Evolutionary conservation across 176 grass and related monocot genomes (phyloP), one percentile per base, ranked within the genome.

Genomic region (Eleusine indica): DNA sequence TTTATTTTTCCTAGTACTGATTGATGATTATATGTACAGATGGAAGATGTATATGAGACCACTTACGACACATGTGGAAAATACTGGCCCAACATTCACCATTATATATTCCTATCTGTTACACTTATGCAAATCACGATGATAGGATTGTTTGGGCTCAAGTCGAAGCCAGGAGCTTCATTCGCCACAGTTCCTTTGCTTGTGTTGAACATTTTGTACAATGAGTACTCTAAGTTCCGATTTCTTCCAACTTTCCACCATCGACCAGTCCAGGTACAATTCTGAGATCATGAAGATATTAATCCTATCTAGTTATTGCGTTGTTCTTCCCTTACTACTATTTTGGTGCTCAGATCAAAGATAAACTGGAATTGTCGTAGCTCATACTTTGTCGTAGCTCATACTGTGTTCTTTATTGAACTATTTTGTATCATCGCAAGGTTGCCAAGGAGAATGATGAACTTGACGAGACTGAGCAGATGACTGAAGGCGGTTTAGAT

Each of bases 21-120:
- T 84, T 78, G 35, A 42, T 87, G 15, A 57, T 54, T 42, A 21
- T 81, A 14, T n/a, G 18, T 89, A 53, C 92, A 97, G 90, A 94
- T 94, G 86, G 91, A 94, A 87, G 92, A 97, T 69, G 94, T 97
- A 28, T 97, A 97, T 86, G 90, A 92, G 37, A 92, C 92, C 64
- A 76, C 73, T n/a, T 97, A 97, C 9, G 88, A 97, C 17, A 97
- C 92, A 6, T 97, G 80, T 11, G 94, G 94, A 56, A 85, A 92
- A 76, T 97, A 97, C 30, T 97, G 92, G 92, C 88, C 94, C 0
- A 77, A 73, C 64, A 92, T 97, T 81, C 90, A 92, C 83, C 94
- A 91, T 28, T 92, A 89, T 71, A 87, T 97, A 68, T 92, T 90
- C n/a, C 61, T 97, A 40, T 84, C 86, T 9, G 81, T 91, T 28